Conservation (phyloP, 2,329 filamentous ascomycete species). For the Claviceps lovelessii region DNA sequence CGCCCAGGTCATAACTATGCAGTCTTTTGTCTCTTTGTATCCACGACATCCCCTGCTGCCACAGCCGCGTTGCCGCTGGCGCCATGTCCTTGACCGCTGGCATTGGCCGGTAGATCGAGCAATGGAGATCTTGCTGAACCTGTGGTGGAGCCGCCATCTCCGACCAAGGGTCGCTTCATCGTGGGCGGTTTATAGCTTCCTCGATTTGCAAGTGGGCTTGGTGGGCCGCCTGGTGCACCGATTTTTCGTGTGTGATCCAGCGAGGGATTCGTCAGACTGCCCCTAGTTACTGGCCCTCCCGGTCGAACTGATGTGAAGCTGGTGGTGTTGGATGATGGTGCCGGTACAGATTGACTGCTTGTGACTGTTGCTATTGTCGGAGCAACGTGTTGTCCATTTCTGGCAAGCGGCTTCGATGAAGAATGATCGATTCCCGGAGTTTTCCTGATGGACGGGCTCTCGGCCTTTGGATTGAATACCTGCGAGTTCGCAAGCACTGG, state of each 20-base stretch:
- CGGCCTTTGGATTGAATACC: constrained; percentile 57
- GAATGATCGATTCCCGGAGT: constrained; percentile 77
- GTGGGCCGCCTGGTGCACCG: constrained; percentile 38
- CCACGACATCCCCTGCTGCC: constrained; percentile 17
- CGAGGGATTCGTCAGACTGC: constrained; percentile 37
- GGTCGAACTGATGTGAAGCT: constrained; percentile 18
- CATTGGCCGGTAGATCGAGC: constrained; percentile 36
- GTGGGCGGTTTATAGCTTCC: constrained; percentile 45
- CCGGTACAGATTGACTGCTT: constrained; percentile 14
- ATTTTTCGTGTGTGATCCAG: constrained; percentile 42
- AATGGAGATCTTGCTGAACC: constrained; percentile 27
- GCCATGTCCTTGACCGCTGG: constrained; percentile 10
- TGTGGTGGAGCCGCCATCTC: constrained; percentile 12
- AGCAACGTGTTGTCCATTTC: constrained; percentile 37
- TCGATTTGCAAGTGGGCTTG: constrained; percentile 45
- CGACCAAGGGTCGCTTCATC: constrained; percentile 36
- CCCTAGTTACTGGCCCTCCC: constrained; percentile 17
- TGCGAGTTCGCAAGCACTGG: constrained; percentile 15
- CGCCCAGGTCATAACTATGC: not conserved
- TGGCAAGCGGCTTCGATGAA: constrained; percentile 57
- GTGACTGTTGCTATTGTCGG: constrained; percentile 12
- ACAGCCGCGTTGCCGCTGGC: not conserved
- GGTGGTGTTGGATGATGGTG: constrained; percentile 11
- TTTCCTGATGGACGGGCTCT: constrained; percentile 76
- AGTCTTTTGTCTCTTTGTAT: constrained; percentile 39